Evolutionary conservation across 768 basidiomycete species (phyloP), one percentile per base, ranked within the genome.

Genomic region (Galerina marginata): DNA sequence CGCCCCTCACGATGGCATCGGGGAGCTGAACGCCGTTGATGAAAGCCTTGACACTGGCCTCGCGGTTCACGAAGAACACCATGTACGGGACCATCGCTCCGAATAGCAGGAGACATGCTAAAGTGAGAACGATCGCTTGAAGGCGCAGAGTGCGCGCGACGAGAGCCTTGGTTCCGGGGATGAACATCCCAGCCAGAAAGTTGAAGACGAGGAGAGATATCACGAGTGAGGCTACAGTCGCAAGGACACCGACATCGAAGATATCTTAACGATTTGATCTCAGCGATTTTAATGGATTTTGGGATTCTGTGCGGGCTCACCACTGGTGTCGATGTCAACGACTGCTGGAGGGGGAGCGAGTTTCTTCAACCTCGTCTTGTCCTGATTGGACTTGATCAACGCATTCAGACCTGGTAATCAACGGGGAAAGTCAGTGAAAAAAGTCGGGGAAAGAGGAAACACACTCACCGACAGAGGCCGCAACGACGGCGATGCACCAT

Each of bases 41-140:
- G 50, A 71, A 74, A 4, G 83, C 84, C 10, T 71, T 65, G 56
- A 87, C 75, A 54, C 75, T 49, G 2, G 68, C 82, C n/a, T 69
- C 67, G 42, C 76, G 77, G 57, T 69, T 83, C 20, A 79, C 78
- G 61, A 81, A 79, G 72, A 79, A 79, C 61, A 77, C 66, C 38
- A 80, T 79, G 59, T 81, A 82, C 7, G 80, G 74, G n/a, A 83
- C 77, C 59, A 83, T 74, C 39, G 79, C 74, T 33, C 76, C 82
- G 54, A 88, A 74, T 43, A 87, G 72, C 40, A 67, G 46, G 3
- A 56, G 47, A 51, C 49, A 62, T 15, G 58, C 58, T 4, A 66
- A 29, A n/a, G 60, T 20, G n/a, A 65, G 56, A 47, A 61, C 39
- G 20, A 50, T 20, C 12, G 63, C 52, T 56, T 70, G 69, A 9